Evolutionary conservation across 805 yeast genomes (phyloP).

Genomic region (Middelhovenomyces tepae): DNA sequence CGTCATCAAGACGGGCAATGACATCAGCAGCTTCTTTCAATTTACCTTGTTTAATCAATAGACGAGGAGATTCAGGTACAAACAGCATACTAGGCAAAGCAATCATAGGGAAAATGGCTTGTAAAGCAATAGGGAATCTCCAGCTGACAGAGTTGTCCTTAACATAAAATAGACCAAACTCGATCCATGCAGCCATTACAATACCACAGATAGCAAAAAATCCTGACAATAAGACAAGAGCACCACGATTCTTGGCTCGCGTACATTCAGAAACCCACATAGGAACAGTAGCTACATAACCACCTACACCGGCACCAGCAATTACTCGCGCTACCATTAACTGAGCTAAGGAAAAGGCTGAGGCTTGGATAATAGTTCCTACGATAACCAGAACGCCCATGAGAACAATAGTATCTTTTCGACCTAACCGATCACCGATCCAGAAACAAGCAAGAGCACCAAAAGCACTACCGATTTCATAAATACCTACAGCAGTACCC

Average conservation of each 20-base stretch:
- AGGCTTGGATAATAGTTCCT: constrained; percentile 50
- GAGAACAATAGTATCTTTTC: constrained; percentile 45
- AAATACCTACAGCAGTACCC: constrained; percentile 29
- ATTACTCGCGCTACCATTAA: constrained; percentile 52
- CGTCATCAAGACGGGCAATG: constrained; percentile 20
- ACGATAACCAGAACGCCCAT: constrained; percentile 48
- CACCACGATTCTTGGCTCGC: constrained; percentile 52
- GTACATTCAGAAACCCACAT: constrained; percentile 58
- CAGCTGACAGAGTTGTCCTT: constrained; percentile 29
- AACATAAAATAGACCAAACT: constrained; percentile 42
- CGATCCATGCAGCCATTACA: constrained; percentile 49
- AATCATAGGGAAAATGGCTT: neutral
- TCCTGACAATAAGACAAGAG: constrained; percentile 52
- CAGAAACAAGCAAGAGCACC: constrained; percentile 54
- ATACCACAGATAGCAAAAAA: constrained; percentile 60
- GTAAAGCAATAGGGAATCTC: constrained; percentile 1
- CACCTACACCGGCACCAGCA: constrained; percentile 58
- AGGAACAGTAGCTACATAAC: constrained; percentile 59
- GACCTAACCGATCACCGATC: constrained; percentile 49
- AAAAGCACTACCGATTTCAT: constrained; percentile 63
- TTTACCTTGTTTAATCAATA: constrained; percentile 40
- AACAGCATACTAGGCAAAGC: constrained; percentile 7
- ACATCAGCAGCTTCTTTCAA: constrained; percentile 37
- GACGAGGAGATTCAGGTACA: constrained; percentile 35
- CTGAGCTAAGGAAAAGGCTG: constrained; percentile 37